These are phyloP conservation scores for Hyaloscypha finlandica DNA, from an alignment of 495 filamentous ascomycete species.

Conservation along the genomic window DNA sequence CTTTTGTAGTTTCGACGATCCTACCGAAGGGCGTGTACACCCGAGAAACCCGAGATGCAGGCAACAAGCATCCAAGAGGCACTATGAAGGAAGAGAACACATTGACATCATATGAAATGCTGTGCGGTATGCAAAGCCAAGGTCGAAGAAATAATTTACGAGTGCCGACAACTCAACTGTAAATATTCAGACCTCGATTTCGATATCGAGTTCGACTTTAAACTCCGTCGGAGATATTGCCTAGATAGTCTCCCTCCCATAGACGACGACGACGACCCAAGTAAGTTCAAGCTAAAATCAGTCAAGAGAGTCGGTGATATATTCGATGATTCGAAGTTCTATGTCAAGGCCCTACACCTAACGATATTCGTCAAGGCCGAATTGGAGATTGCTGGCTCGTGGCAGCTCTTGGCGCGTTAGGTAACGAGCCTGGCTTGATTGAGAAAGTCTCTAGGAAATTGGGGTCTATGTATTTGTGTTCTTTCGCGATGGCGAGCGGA, in stretches of 20 bases:
- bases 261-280: background rate
- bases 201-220: constrained; percentile 64
- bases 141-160: constrained; percentile 76
- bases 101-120: constrained; percentile 64
- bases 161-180: constrained; percentile 80
- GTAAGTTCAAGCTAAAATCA: constrained; percentile 45
- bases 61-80: constrained; percentile 30
- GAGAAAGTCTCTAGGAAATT: constrained; percentile 76
- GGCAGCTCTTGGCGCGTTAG: constrained; percentile 78
- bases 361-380: constrained; percentile 75
- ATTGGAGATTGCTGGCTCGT: constrained; percentile 93
- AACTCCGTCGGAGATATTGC: constrained; percentile 58
- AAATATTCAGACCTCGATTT: constrained; percentile 91
- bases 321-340: constrained; percentile 85
- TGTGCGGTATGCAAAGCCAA: constrained; percentile 66
- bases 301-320: constrained; percentile 77
- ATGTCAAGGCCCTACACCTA: constrained; percentile 74
- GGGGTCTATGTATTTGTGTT: constrained; percentile 97
- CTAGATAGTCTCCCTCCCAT: constrained; percentile 56
- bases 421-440: constrained; percentile 75
- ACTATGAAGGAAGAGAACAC: background rate
- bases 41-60: constrained; percentile 64
- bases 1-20: constrained; percentile 58
- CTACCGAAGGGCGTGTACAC: constrained; percentile 74
- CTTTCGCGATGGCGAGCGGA: constrained; percentile 89